Conservation (phyloP, 1,284 basidiomycete genomes). For the Athelia psychrophila region DNA sequence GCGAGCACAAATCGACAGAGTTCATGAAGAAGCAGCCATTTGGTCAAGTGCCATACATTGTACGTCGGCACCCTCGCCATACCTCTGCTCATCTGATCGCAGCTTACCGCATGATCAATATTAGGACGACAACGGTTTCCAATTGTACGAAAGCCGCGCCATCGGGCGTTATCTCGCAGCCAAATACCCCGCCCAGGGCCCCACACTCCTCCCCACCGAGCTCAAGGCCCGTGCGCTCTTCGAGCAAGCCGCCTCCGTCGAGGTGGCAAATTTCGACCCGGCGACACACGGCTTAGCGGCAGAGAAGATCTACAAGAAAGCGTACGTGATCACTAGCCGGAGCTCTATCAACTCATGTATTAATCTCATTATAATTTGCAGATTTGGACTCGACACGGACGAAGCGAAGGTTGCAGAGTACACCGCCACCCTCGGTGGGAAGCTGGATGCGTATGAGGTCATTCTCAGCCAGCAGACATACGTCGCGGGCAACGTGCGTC, state of each 20-base stretch:
- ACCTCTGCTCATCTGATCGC: background rate
- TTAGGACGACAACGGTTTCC: conserved; percentile 30
- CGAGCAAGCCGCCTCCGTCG: conserved; percentile 42
- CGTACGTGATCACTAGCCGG: no score
- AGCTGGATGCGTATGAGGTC: conserved; percentile 40
- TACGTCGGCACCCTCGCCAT: background rate
- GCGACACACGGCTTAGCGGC: conserved; percentile 24
- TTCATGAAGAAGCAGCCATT: conserved; percentile 20
- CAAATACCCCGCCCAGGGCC: conserved; percentile 28
- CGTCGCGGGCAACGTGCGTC: conserved; percentile 39
- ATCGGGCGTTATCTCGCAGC: conserved; percentile 37
- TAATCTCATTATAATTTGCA: no score
- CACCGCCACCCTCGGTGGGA: conserved; percentile 24
- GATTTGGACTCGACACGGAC: conserved; percentile 19
- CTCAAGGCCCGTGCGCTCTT: conserved; percentile 32
- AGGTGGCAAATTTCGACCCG: conserved; percentile 37
- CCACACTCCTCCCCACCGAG: conserved; percentile 29
- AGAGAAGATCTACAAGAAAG: conserved; percentile 23
- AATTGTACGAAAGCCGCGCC: conserved; percentile 38
- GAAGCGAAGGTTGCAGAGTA: conserved; percentile 19
- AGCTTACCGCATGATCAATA: background rate
- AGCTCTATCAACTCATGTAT: no score
- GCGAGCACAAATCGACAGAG: conserved; percentile 18
- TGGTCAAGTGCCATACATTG: conserved; percentile 21
- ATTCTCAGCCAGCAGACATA: conserved; percentile 47